Percentiles rank a stretch among this genome's conserved stretches.
Conservation (phyloP, 2,329 filamentous ascomycete species). For the Colletotrichum sublineola region DNA sequence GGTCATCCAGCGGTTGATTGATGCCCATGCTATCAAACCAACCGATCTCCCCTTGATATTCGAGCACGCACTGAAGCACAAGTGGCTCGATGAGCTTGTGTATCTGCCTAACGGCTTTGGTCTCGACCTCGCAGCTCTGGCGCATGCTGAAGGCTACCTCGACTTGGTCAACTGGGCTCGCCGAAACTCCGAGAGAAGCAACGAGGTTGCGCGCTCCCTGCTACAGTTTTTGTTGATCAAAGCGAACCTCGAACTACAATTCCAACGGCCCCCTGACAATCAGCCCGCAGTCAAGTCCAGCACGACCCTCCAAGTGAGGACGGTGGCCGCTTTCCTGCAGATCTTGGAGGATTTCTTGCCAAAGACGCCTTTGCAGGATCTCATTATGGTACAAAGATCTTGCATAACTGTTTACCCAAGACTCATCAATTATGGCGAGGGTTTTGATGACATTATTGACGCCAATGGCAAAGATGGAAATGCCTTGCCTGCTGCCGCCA, state of each 20-base stretch:
- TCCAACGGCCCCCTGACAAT: constrained; percentile 77
- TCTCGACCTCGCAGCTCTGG: constrained; percentile 87
- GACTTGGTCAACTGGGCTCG: constrained; percentile 87
- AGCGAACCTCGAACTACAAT: constrained; percentile 81
- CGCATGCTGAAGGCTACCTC: constrained; percentile 83
- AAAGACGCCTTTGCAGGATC: constrained; percentile 71
- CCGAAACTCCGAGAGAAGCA: constrained; percentile 74
- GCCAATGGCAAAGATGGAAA: constrained; percentile 87
- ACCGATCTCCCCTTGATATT: constrained; percentile 59
- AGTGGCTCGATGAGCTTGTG: constrained; percentile 86
- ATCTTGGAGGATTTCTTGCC: constrained; percentile 81
- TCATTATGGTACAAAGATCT: constrained; percentile 84
- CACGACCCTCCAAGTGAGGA: constrained; percentile 85
- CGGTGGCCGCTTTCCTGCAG: constrained; percentile 83
- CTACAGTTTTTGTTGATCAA: constrained; percentile 88
- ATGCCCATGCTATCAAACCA: constrained; percentile 82
- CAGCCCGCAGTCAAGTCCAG: constrained; percentile 70
- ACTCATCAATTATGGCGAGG: constrained; percentile 95
- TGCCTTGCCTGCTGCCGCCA: constrained; percentile 80
- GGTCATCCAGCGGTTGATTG: constrained; percentile 84
- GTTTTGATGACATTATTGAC: constrained; percentile 92
- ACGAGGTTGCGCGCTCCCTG: constrained; percentile 78
- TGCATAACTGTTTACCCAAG: constrained; percentile 95
- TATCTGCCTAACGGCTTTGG: constrained; percentile 86
- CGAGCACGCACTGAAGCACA: constrained; percentile 80